Base-by-base conservation (phyloP, 83 land plant species). In the Isoetes engelmannii region DNA sequence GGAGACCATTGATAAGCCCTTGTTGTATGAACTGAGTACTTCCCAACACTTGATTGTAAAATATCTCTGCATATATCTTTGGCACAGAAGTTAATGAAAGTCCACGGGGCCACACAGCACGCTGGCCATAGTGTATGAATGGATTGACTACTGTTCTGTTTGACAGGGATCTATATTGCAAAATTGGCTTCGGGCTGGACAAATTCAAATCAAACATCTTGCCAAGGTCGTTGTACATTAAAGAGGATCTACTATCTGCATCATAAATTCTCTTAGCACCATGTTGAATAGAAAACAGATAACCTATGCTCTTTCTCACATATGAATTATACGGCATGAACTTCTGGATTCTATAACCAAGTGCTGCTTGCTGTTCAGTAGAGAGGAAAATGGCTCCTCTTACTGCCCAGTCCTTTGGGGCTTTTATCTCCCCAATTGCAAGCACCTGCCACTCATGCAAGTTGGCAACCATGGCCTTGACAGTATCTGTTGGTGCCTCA, bases 1-100 rank as follows among this genome's bases (percentile, higher is more conserved):
- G 97, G 0, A 94, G 81, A 49, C 96, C 96, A 65, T 90, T 85
- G 5, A 89, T 82, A 19, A 89, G 72, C 19, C 94, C 94, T 62
- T 89, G 37, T 28, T 28, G 37, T 28, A 28, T 28, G 37, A 28
- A 28, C 0, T 28, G 37, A 28, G 37, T 28, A 28, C 37, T 2
- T 28, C 37, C 37, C 1, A 2, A 2, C 37, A 28, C 37, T 28
- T 28, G 37, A 28, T 28, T 2, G 2, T 28, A 28, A 28, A 28
- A 28, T 28, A 28, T 28, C 37, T 28, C 37, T 28, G 37, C 37
- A 28, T 28, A 28, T 28, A 28, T 28, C 37, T 28, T 28, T 28
- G 37, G 37, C 37, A 28, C 37, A 28, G 37, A 28, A 28, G 37
- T 59, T 1, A 59, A 20, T 12, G 62, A 37, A 59, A 59, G 28